Conservation (phyloP, 2,329 filamentous ascomycete species). For the Phyllosticta paracitricarpa region DNA sequence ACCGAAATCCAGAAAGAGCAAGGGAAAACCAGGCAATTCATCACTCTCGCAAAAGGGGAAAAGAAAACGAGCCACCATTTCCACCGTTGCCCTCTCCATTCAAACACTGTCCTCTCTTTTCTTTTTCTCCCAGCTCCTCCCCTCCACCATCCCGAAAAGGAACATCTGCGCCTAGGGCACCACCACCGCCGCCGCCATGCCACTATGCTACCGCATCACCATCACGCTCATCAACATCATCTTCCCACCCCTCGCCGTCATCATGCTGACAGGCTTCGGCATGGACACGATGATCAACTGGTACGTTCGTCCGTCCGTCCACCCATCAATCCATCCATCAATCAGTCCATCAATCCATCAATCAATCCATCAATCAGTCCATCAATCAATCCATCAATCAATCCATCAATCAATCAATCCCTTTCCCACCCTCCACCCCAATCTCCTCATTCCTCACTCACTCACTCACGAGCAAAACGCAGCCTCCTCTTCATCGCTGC, state of each 20-base stretch:
- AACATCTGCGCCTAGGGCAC: too few species aligned
- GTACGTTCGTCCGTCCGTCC: not conserved
- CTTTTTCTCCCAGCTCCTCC: too few species aligned
- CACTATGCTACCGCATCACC: constrained; percentile 11
- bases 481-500: constrained; percentile 12
- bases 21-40: too few species aligned
- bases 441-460: not conserved
- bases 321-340: not conserved
- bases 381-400: not conserved
- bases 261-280: constrained; percentile 12
- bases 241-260: constrained; percentile 12
- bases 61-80: too few species aligned
- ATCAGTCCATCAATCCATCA: too few species aligned
- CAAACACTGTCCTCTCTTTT: too few species aligned
- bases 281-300: constrained; percentile 11
- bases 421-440: not conserved
- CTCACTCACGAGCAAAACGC: not conserved
- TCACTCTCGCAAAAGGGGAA: too few species aligned
- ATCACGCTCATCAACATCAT: constrained; percentile 12
- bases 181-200: not conserved
- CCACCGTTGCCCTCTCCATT: too few species aligned
- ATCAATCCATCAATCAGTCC: not conserved
- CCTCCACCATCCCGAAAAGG: too few species aligned
- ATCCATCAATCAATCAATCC: not conserved
- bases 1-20: too few species aligned